These are phyloP conservation scores for Zymoseptoria pseudotritici DNA, from an alignment of 2,329 filamentous ascomycete species.

Conservation along the genomic window DNA sequence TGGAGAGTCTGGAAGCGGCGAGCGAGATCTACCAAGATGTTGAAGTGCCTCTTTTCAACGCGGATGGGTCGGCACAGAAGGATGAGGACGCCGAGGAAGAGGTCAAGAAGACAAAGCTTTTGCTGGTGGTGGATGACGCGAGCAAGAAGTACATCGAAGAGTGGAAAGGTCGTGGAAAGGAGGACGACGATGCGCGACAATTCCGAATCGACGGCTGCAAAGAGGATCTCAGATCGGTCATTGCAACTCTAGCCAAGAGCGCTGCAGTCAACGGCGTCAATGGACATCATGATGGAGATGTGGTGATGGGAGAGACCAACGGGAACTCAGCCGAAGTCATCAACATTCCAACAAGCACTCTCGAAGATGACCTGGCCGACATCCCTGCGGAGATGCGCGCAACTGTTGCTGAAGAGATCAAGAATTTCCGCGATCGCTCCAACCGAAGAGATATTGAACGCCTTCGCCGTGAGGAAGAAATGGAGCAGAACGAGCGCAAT, in stretches of 20 bases:
- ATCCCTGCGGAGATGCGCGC: conserved; percentile 95
- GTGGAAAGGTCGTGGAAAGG: conserved; percentile 60
- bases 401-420: conserved; percentile 87
- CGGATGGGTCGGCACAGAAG: conserved; percentile 33
- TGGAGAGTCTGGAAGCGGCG: conserved; percentile 76
- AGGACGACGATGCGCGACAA: conserved; percentile 55
- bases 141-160: conserved; percentile 81
- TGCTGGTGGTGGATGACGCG: conserved; percentile 67
- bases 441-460: conserved; percentile 83
- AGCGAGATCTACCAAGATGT: conserved; percentile 78
- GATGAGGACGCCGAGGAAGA: conserved; percentile 37
- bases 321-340: conserved; percentile 70
- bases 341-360: conserved; percentile 69
- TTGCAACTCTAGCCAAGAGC: conserved; percentile 64
- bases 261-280: conserved; percentile 40
- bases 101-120: conserved; percentile 24
- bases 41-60: conserved; percentile 64
- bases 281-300: conserved; percentile 9
- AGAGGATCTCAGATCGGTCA: conserved; percentile 57
- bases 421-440: conserved; percentile 86
- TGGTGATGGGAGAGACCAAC: conserved; percentile 47
- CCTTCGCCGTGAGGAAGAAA: conserved; percentile 79
- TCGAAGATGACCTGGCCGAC: conserved; percentile 86
- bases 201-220: conserved; percentile 64
- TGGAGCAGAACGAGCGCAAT: conserved; percentile 76